Base-by-base conservation (phyloP, 2,329 filamentous ascomycete species). In the Pezicula radicicola region DNA sequence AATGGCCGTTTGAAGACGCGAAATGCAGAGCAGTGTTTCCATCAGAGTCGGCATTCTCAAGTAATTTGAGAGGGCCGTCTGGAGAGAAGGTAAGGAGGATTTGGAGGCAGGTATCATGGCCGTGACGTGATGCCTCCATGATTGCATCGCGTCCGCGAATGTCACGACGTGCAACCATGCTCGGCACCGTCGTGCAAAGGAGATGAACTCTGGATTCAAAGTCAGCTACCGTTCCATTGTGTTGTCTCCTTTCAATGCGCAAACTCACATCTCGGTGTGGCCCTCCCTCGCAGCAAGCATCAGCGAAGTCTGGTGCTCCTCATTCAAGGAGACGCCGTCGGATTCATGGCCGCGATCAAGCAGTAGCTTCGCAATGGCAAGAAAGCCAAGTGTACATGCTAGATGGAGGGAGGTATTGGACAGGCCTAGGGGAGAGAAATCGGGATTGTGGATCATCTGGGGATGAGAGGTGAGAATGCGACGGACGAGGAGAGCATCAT, bases 1-100 rank as follows among this genome's bases (percentile, higher is more conserved):
- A 70, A 60, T 93, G 88, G 1, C 91, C 91, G 62, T 89, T 89
- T 43, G 87, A 87, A 63, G 85, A 90, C 12, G 91, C 91, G 71
- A 94, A 91, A 70, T 96, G 91, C 41, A 96, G 75, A 0, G 90
- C 88, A 2, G 90, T 95, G 66, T 95, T 94, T n/a, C 91, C 91
- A 52, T 87, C 80, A 1, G 77, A 63, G 63, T 96, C 91, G 4
- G 77, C 74, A 28, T 77, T 73, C 43, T 75, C 75, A 6, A 88
- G 49, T 8, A 65, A 35, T 3, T 49, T 54, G 18, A 54, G 53
- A 1, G 60, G 56, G 0, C 55, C 54, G 4, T 52, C 35, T 3
- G 82, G 81, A 1, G 75, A 77, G 60, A 79, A 84, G 0, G 83
- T 86, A 48, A 87, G 70, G 28, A 87, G 72, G 49, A 87, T 77